Percentiles rank a stretch among this genome's conserved stretches.
phyloP scores from a whole-genome alignment of 2,329 filamentous ascomycete species.

The Emmonsiellopsis sp. region DNA sequence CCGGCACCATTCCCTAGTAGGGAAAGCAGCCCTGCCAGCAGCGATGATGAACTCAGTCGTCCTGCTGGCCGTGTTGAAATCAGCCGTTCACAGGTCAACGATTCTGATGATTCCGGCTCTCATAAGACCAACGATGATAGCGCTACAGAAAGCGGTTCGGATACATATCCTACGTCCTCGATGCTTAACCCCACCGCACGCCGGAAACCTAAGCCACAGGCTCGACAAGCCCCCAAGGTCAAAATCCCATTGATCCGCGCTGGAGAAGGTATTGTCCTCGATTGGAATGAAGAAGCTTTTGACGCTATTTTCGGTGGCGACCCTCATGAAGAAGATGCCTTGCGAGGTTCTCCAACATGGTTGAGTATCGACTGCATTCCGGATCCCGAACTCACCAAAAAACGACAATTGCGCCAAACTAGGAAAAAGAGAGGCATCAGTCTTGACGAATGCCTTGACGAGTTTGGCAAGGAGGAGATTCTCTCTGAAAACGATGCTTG shows the following conservation, averaged over 20 bases:
- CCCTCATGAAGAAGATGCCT: conserved; percentile 35
- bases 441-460: conserved; percentile 82
- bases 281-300: conserved; percentile 67
- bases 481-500: conserved; percentile 92
- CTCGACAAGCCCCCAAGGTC: neutral
- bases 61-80: conserved; percentile 10
- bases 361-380: conserved; percentile 41
- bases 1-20: neutral
- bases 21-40: conserved; percentile 19
- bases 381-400: conserved; percentile 56
- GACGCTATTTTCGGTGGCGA: conserved; percentile 56
- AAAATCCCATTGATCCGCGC: conserved; percentile 57
- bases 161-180: conserved; percentile 13
- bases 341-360: conserved; percentile 54
- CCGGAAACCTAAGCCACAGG: neutral
- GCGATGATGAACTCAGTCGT: conserved; percentile 23
- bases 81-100: conserved; percentile 6
- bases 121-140: conserved; percentile 15
- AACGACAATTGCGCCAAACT: conserved; percentile 51
- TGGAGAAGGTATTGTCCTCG: conserved; percentile 75
- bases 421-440: conserved; percentile 69
- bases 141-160: conserved; percentile 23
- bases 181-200: neutral
- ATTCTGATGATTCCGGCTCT: conserved; percentile 14
- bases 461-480: conserved; percentile 89